Conservation (phyloP, 176 grass and related monocot genomes). For the Elaeis guineensis region DNA sequence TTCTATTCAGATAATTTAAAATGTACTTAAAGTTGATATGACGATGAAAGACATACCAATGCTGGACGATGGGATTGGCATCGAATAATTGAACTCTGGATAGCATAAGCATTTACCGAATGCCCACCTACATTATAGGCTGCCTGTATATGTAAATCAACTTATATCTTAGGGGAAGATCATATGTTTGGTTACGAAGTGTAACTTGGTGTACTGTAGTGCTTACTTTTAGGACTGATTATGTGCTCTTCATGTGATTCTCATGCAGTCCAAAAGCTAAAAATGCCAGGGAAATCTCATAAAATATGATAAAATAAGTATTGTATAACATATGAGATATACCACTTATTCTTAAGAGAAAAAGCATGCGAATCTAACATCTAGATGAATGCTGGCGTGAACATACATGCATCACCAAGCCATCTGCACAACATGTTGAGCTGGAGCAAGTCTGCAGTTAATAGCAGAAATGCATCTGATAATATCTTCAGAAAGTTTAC, state of each 20-base stretch:
- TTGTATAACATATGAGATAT: too few relatives aligned
- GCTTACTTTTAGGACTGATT: conserved; percentile 24
- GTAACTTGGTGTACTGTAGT: background rate
- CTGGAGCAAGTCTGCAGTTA: conserved; percentile 29
- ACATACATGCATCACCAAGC: conserved; percentile 43
- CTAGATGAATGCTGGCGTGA: too few relatives aligned
- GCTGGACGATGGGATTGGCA: conserved; percentile 80
- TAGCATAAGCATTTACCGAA: conserved; percentile 69
- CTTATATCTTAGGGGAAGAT: background rate
- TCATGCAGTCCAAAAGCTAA: conserved; percentile 38
- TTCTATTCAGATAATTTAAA: background rate
- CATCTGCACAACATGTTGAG: conserved; percentile 7
- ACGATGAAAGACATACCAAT: conserved; percentile 36
- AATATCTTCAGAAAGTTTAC: conserved; percentile 44
- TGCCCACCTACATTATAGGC: conserved; percentile 87
- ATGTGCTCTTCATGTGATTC: conserved; percentile 30
- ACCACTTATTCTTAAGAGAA: too few relatives aligned
- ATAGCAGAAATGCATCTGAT: conserved; percentile 35
- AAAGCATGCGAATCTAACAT: too few relatives aligned
- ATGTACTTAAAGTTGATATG: background rate
- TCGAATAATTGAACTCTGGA: conserved; percentile 89
- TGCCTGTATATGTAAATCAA: conserved; percentile 50
- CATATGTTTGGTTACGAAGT: background rate
- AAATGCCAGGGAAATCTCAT: conserved; percentile 17
- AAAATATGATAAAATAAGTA: background rate